Evolutionary conservation across 306 rosid genomes (phyloP).

Genomic region (Rubus parviflorus): DNA sequence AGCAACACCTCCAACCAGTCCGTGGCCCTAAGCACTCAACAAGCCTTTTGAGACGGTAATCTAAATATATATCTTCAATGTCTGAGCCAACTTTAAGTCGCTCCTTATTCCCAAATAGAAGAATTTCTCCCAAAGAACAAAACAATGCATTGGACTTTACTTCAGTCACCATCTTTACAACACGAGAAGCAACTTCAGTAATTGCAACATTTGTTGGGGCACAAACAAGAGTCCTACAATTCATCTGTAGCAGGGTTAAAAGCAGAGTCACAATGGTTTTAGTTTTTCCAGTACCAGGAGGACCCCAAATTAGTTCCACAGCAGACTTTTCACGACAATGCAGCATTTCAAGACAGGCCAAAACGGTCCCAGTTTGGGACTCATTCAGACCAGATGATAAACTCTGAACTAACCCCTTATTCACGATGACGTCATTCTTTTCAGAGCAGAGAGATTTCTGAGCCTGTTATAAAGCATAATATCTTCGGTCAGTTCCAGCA

Average conservation of each 20-base stretch:
- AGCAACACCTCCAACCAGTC: constrained; percentile 57
- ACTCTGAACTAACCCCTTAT: neutral
- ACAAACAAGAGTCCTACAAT: constrained; percentile 49
- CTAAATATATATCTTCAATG: constrained; percentile 55
- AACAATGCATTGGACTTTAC: constrained; percentile 25
- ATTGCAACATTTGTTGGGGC: constrained; percentile 81
- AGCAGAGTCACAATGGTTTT: constrained; percentile 55
- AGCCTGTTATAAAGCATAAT: constrained; percentile 35
- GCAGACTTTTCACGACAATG: constrained; percentile 32
- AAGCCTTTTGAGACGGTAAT: constrained; percentile 56
- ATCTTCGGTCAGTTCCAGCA: neutral
- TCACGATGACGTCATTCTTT: neutral
- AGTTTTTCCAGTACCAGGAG: constrained; percentile 82
- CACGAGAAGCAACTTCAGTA: constrained; percentile 52
- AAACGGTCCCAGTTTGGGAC: constrained; percentile 49
- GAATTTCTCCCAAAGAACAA: constrained; percentile 54
- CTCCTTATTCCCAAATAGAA: constrained; percentile 68
- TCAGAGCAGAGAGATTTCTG: constrained; percentile 16
- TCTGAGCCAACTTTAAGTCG: constrained; percentile 56
- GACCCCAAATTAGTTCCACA: constrained; percentile 77
- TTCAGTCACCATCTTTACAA: constrained; percentile 46
- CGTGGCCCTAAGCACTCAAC: constrained; percentile 38
- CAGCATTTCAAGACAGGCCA: constrained; percentile 43
- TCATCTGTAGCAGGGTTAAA: constrained; percentile 36
- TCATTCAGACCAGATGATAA: constrained; percentile 41